A percentile compares a stretch with the other conserved stretches of the same genome.
Evolutionary conservation across 1,284 basidiomycete genomes (phyloP).

Genomic region (Irpex sp.): DNA sequence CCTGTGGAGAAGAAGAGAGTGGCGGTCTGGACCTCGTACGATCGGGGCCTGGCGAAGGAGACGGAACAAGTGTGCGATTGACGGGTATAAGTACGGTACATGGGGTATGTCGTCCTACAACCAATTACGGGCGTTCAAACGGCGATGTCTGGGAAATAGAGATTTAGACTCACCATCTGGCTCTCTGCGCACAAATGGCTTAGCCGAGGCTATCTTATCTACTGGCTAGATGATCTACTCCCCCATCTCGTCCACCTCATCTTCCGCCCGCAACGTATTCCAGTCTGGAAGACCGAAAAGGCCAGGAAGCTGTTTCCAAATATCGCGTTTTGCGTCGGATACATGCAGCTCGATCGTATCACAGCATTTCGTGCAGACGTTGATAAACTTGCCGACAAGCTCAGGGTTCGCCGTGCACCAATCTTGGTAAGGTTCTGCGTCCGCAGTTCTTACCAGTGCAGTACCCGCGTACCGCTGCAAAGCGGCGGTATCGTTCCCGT

Average conservation of each 20-base stretch:
- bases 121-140: background rate
- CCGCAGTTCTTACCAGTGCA: background rate
- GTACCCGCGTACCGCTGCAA: background rate
- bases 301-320: constrained; percentile 2
- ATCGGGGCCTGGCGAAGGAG: background rate
- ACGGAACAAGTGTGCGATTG: background rate
- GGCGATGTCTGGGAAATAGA: background rate
- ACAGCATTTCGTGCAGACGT: constrained; percentile 1
- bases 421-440: constrained; percentile 4
- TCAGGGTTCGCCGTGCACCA: constrained; percentile 5
- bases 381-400: background rate
- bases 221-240: background rate
- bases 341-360: constrained; percentile 1
- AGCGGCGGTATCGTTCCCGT: background rate
- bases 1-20: background rate
- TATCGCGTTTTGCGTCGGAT: background rate
- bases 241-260: background rate
- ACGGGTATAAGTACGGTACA: background rate
- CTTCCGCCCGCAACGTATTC: constrained; percentile 2
- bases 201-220: background rate
- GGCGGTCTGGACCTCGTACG: background rate
- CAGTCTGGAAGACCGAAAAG: constrained; percentile 6
- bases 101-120: background rate
- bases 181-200: background rate
- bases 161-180: background rate